Conservation (phyloP, 2,329 filamentous ascomycete genomes). For the Colletotrichum sp. region DNA sequence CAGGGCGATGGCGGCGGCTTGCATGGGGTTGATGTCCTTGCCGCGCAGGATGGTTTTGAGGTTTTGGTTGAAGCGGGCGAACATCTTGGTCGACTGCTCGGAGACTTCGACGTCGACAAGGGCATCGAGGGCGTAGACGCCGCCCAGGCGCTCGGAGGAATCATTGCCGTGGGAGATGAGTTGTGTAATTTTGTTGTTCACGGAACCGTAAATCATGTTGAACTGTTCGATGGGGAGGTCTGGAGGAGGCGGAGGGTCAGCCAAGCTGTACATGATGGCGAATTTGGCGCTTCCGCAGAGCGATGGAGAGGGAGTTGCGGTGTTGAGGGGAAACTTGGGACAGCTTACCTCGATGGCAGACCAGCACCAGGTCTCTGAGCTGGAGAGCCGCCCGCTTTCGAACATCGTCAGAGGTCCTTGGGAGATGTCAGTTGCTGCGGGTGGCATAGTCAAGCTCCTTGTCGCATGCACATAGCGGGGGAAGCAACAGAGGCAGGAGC, state of each 20-base stretch:
- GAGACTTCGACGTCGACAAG: conserved; percentile 97
- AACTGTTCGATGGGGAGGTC: conserved; percentile 86
- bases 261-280: neutral
- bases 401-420: conserved; percentile 46
- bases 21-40: conserved; percentile 90
- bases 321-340: neutral
- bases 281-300: neutral
- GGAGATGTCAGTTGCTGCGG: neutral
- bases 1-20: conserved; percentile 85
- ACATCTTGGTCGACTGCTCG: conserved; percentile 84
- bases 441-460: neutral
- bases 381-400: conserved; percentile 58
- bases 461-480: neutral
- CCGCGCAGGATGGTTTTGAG: conserved; percentile 87
- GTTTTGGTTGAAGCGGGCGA: conserved; percentile 91
- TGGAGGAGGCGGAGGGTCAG: conserved; percentile 28
- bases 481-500: neutral
- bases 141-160: conserved; percentile 86
- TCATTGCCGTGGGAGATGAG: conserved; percentile 87
- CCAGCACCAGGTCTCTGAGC: conserved; percentile 59
- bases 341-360: conserved; percentile 58
- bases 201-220: conserved; percentile 57
- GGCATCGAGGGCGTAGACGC: conserved; percentile 88
- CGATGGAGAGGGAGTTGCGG: neutral
- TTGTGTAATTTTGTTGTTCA: conserved; percentile 62